Base-by-base conservation (phyloP, 257 asterid species). In the Plantago major region DNA sequence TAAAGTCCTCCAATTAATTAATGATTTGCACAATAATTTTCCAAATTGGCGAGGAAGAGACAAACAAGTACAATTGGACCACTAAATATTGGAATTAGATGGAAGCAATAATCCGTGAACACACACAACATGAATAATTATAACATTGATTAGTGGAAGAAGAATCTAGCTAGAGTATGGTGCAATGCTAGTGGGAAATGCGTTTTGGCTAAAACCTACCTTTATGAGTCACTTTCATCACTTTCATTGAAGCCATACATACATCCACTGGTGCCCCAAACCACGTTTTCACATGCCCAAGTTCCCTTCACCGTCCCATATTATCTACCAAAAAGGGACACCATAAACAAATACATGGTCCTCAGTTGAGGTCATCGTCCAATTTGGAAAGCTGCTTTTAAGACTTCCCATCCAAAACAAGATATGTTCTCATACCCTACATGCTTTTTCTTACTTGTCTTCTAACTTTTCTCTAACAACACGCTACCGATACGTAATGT, bases 211-310 rank as follows among this genome's bases (percentile, higher is more conserved):
- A 0, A 44, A 17, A 45, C 12, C 40, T 1, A 33, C 42, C 47
- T 63, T 58, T 18, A 18, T 8, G 63, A 33, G 74, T 66, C 53
- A 63, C 14, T 19, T 70, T 14, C 40, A 33, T 7, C 7, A 33
- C 40, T 33, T 33, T 33, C 7, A 33, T 33, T 33, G 40, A 33
- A 33, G 40, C 40, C 40, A 33, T 33, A 26, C 55, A 38, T 66
- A 58, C 62, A 60, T 64, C 57, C 68, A 66, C 62, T 55, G 46
- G 6, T 58, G 60, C 70, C 61, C 67, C 54, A 68, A 60, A 46
- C 71, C 74, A 75, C 60, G 73, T 75, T 48, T 48, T 68, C 76
- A 75, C 73, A 69, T 68, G 76, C 69, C 66, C 66, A 47, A 57
- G 45, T 69, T 22, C 69, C 73, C 73, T 37, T 73, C 71, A 62